Percentiles rank a stretch among this genome's conserved stretches.
Conservation (phyloP, 129 eudicot genomes). For the Artemisia argyi region DNA sequence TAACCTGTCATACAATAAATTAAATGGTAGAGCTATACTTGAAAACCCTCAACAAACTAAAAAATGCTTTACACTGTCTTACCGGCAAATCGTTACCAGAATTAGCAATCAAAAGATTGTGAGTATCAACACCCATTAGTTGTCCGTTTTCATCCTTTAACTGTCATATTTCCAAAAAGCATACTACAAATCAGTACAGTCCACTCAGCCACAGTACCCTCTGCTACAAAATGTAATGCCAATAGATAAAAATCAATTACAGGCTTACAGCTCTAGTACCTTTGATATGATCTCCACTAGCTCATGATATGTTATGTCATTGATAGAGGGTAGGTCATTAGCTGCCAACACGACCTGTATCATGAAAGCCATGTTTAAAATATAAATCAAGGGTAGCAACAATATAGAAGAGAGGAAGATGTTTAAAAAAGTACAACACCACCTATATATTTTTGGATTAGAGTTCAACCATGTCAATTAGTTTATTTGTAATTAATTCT, state of each 20-base stretch:
- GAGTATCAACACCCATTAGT: conserved; percentile 90
- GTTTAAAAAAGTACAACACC: not conserved
- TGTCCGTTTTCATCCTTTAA: conserved; percentile 86
- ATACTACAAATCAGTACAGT: conserved; percentile 4
- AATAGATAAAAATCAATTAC: not conserved
- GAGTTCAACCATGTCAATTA: not conserved
- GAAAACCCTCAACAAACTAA: conserved; percentile 8
- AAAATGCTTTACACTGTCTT: conserved; percentile 31
- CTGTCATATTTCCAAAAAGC: conserved; percentile 36
- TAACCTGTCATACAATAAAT: conserved; percentile 60
- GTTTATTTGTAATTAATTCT: no score
- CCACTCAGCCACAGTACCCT: conserved; percentile 7
- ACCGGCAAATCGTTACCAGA: conserved; percentile 99
- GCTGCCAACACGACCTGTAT: conserved; percentile 95
- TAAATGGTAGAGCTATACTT: not conserved
- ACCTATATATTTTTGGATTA: not conserved
- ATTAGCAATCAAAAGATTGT: conserved; percentile 87
- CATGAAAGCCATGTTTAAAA: conserved; percentile 12
- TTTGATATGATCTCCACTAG: conserved; percentile 74
- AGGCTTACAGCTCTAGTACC: conserved; percentile 40
- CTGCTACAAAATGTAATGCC: not conserved
- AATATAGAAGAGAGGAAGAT: conserved; percentile 6
- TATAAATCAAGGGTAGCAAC: not conserved
- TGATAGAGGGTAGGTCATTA: conserved; percentile 95
- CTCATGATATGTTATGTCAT: conserved; percentile 87